Evolutionary conservation across 805 yeast species (phyloP), one percentile per base, ranked within the genome.

Genomic region (Candida boidinii): DNA sequence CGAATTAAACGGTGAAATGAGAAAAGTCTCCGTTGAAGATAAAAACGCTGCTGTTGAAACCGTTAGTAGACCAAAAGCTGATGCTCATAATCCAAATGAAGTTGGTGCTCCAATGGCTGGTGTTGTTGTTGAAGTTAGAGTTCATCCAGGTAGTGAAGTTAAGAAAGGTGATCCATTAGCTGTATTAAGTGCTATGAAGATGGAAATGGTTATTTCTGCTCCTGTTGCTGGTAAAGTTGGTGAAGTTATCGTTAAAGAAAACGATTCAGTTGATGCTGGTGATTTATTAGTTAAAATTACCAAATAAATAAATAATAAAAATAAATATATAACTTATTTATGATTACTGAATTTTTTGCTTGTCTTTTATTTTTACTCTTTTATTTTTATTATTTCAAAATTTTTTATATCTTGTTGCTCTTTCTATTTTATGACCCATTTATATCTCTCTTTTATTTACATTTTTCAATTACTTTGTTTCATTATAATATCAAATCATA

Each of bases 31-130:
- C 24, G 82, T 92, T 42, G 86, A 79, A 44, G 98, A 90, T 65
- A 84, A 79, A 62, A 74, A 75, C 24, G 85, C 88, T 38, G 79
- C 90, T 34, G 77, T 90, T 38, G 96, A 88, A 60, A 73, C 83
- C 29, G 72, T 84, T 39, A 66, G 90, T 21, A 79, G 95, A 56
- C 84, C 90, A 46, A 92, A 90, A 72, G 97, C 96, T 36, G 86
- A 82, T 47, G 68, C 81, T 13, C 79, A 76, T 54, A 83, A 85
- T 59, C 85, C 94, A 39, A 81, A 79, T 53, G 96, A 92, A 48
- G 79, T 92, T 42, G 97, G 97, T 48, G 94, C 98, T 5, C 98
- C 98, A 62, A 90, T 90, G 97, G 94, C 97, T 26, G 98, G 98
- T 67, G 96, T 88, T 43, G 85, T 90, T 41, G 85, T 90, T 43